A percentile compares a stretch with the other conserved stretches of the same genome.
These are phyloP conservation scores for Coprinopsis sp. DNA, from an alignment of 768 basidiomycete species.

Conservation along the genomic window DNA sequence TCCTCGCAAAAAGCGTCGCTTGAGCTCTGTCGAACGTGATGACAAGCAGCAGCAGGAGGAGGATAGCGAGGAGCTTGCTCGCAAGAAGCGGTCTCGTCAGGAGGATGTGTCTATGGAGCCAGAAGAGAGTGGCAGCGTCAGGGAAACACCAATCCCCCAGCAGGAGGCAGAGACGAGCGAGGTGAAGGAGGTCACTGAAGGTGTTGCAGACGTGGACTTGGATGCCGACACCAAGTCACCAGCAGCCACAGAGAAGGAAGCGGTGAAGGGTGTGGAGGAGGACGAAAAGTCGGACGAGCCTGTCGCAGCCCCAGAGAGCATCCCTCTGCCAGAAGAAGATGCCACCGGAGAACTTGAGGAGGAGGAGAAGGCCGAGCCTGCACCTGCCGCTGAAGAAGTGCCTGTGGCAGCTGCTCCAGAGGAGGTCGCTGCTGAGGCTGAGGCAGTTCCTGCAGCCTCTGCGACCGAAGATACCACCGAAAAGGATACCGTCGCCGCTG, in stretches of 20 bases:
- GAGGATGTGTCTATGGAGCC: conserved; percentile 19
- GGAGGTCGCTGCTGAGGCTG: no score
- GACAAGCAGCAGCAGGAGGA: conserved; percentile 34
- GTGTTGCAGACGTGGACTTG: conserved; percentile 65
- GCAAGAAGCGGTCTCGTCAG: conserved; percentile 42
- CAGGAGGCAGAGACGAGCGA: conserved; percentile 40
- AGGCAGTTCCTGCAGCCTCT: no score
- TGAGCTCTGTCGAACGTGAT: conserved; percentile 46
- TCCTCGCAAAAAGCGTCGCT: conserved; percentile 60
- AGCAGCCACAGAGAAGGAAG: conserved; percentile 3
- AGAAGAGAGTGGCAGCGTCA: conserved; percentile 22
- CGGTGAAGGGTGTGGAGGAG: conserved; percentile 50
- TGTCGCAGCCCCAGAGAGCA: conserved; percentile 11
- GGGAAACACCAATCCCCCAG: conserved; percentile 18
- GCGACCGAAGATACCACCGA: no score
- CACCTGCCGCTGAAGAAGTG: no score
- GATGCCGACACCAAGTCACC: conserved; percentile 31
- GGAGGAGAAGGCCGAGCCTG: no score
- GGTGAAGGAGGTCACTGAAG: conserved; percentile 68
- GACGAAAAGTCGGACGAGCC: conserved; percentile 26
- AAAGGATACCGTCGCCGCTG: no score
- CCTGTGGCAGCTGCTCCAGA: no score
- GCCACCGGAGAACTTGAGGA: conserved; percentile 13
- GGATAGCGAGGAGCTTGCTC: conserved; percentile 25
- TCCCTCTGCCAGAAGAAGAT: conserved; percentile 13